Conservation (phyloP, 225 moss, liverwort and hornwort species). For the Ulota crispa region DNA sequence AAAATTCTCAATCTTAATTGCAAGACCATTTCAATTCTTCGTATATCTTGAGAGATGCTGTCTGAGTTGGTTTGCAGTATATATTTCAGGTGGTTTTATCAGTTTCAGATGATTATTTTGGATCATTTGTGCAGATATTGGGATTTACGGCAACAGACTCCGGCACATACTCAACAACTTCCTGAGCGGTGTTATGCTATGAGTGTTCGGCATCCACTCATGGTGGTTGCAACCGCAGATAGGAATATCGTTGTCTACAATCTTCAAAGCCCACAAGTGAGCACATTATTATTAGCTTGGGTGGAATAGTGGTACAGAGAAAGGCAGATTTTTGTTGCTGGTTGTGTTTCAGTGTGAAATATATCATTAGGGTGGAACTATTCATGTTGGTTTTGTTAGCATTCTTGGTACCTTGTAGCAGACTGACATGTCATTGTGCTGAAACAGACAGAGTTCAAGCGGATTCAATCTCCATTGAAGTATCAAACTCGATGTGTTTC, state of each 20-base stretch:
- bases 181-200: slow-evolving; percentile 88
- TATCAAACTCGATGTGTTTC: slow-evolving; percentile 96
- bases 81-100: background rate
- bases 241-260: slow-evolving; percentile 89
- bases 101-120: background rate
- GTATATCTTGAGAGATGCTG: background rate
- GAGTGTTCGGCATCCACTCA: slow-evolving; percentile 98
- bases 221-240: slow-evolving; percentile 98
- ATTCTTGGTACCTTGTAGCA: slow-evolving; percentile 4
- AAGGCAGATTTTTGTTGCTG: background rate
- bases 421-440: slow-evolving; percentile 20
- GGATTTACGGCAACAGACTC: slow-evolving; percentile 91
- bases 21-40: background rate
- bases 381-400: background rate
- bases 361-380: background rate
- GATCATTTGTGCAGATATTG: slow-evolving; percentile 65
- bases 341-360: background rate
- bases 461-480: slow-evolving; percentile 83
- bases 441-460: slow-evolving; percentile 84
- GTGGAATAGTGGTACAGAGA: background rate
- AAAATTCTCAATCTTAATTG: background rate
- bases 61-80: background rate
- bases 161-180: slow-evolving; percentile 90
- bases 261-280: slow-evolving; percentile 89
- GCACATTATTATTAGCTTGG: slow-evolving; percentile 8